A percentile compares a stretch with the other conserved stretches of the same genome.
phyloP scores from a whole-genome alignment of 2,329 filamentous ascomycete species.

The Penicillium sumatraense region DNA sequence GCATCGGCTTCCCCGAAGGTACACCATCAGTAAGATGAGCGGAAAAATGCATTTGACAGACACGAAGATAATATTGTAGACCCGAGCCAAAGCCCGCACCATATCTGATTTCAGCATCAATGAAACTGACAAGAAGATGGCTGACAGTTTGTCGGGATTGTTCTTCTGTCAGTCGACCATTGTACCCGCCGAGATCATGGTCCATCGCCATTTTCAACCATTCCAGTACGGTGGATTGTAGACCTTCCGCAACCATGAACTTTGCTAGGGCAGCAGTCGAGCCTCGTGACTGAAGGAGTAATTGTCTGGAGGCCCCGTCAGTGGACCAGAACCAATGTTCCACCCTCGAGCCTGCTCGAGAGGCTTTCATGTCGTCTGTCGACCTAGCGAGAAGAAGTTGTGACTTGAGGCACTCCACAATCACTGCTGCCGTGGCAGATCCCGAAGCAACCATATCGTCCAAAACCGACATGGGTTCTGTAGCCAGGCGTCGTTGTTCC shows the following conservation, averaged over 20 bases:
- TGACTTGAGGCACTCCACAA: conserved; percentile 37
- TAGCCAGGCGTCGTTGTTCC: conserved; percentile 25
- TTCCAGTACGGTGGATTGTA: conserved; percentile 37
- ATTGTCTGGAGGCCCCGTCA: conserved; percentile 31
- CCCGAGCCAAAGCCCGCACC: conserved; percentile 39
- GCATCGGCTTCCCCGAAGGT: conserved; percentile 20
- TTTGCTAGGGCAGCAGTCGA: conserved; percentile 36
- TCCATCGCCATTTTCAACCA: conserved; percentile 41
- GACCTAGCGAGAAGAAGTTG: conserved; percentile 38
- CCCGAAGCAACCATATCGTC: conserved; percentile 47
- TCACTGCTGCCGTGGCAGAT: conserved; percentile 28
- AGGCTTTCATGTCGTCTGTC: conserved; percentile 36
- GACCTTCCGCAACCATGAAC: conserved; percentile 45
- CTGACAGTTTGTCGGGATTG: conserved; percentile 27
- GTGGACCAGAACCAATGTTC: conserved; percentile 48
- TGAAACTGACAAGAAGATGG: conserved; percentile 35
- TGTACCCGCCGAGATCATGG: conserved; percentile 30
- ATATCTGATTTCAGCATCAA: conserved; percentile 39
- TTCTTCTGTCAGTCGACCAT: conserved; percentile 28
- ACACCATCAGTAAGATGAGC: conserved; percentile 7
- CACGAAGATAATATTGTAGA: conserved; percentile 35
- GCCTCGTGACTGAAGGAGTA: conserved; percentile 35
- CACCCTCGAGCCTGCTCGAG: conserved; percentile 39
- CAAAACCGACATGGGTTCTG: conserved; percentile 41
- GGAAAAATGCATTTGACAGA: conserved; percentile 27